Percentiles rank a stretch among this genome's conserved stretches.
phyloP scores from a whole-genome alignment of 2,329 filamentous ascomycete species.

The Colletotrichum sp. region DNA sequence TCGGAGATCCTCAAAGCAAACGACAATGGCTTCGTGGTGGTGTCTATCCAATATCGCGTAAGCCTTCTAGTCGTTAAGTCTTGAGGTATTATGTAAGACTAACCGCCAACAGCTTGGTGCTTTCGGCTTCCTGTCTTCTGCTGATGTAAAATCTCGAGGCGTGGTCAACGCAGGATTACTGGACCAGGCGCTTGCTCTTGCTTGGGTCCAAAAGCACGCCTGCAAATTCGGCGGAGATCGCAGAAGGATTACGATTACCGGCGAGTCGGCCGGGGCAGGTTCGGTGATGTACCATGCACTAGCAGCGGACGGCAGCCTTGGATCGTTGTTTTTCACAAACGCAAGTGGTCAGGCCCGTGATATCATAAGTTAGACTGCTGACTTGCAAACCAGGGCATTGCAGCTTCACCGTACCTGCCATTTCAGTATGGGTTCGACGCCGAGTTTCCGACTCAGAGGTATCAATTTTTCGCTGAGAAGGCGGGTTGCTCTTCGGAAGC shows the following conservation, averaged over 20 bases:
- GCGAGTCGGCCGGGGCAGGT: constrained; percentile 58
- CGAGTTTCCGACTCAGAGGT: not conserved
- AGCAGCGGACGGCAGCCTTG: constrained; percentile 46
- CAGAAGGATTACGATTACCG: constrained; percentile 52
- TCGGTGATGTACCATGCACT: constrained; percentile 50
- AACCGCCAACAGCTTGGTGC: constrained; percentile 34
- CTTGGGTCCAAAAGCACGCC: constrained; percentile 58
- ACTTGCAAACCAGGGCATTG: not conserved
- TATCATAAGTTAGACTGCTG: not conserved
- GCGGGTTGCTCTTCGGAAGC: constrained; percentile 41
- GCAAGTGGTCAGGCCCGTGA: not conserved
- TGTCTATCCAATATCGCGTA: constrained; percentile 43
- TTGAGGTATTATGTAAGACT: rapidly evolving
- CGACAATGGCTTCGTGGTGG: constrained; percentile 40
- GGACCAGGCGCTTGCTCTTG: constrained; percentile 52
- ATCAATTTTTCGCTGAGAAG: constrained; percentile 23
- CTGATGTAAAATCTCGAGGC: constrained; percentile 37
- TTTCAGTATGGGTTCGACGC: constrained; percentile 2
- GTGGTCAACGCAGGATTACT: constrained; percentile 54
- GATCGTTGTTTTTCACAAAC: constrained; percentile 45
- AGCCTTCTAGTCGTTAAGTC: not conserved
- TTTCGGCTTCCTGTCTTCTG: constrained; percentile 52
- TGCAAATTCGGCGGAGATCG: constrained; percentile 55
- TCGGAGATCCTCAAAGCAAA: constrained; percentile 28
- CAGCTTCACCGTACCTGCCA: constrained; percentile 9